A percentile compares a stretch with the other conserved stretches of the same genome.
phyloP scores from a whole-genome alignment of 2,329 filamentous ascomycete species.

The Fusarium tupiense region DNA sequence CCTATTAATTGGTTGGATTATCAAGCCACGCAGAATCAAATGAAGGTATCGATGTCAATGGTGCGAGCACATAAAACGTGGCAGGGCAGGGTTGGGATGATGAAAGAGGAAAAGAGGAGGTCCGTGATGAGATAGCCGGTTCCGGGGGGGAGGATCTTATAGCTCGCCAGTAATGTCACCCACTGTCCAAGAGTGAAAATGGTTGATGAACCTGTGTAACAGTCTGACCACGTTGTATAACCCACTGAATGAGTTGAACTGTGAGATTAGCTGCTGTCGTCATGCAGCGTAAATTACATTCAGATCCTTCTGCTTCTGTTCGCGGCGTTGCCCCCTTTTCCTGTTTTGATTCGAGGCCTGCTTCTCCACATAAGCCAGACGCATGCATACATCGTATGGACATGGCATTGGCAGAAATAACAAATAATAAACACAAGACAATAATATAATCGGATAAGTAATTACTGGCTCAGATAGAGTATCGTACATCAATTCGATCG shows the following conservation, averaged over 20 bases:
- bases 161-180: background rate
- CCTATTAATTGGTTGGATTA: background rate
- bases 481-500: background rate
- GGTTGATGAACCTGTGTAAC: conserved; percentile 2
- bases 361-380: conserved; percentile 12
- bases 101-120: conserved; percentile 28
- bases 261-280: background rate
- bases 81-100: conserved; percentile 34
- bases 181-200: background rate
- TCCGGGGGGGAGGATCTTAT: conserved; percentile 19
- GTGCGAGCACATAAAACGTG: conserved; percentile 41
- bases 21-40: conserved; percentile 1
- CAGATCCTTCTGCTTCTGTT: conserved; percentile 5
- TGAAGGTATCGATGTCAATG: background rate
- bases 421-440: background rate
- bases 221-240: background rate
- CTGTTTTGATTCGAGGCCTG: conserved; percentile 5
- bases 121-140: conserved; percentile 33
- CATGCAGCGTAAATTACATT: conserved; percentile 11
- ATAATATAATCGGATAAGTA: background rate
- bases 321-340: conserved; percentile 21
- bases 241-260: background rate
- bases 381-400: conserved; percentile 9
- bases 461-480: background rate
- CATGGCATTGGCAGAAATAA: background rate